Base-by-base conservation (phyloP, 1,284 basidiomycete species). In the Paramarasmius palmivorus region DNA sequence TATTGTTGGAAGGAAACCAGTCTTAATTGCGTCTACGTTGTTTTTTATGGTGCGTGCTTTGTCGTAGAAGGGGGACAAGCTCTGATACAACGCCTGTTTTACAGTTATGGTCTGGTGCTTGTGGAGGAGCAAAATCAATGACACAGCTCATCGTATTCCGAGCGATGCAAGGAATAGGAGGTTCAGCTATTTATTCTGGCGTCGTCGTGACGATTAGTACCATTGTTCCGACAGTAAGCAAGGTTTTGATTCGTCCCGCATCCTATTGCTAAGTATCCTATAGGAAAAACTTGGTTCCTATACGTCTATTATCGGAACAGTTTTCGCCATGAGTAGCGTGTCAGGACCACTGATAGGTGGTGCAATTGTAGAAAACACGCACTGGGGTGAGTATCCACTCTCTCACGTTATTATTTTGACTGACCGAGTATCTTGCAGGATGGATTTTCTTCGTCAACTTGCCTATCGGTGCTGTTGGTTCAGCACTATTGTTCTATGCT, bases 391-490 rank as follows among this genome's bases (percentile, higher is more conserved):
- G 40, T 22, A 5, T 41, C 22, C 10, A 23, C 19, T 41, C 4
- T 4, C 4, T 17, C 23, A 8, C 8, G 3, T 4, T 41, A 23
- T 19, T 20, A 12, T 5, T 19, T 12, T 41, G 12, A 10, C 19
- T 23, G 14, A 19, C 23, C 2, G 23, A 10, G 9, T 23, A 2
- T 4, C 40, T 19, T 10, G 8, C 19, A 41, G 40, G 40, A 23
- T 41, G 40, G 40, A 41, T 41, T 14, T 41, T 41, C 40, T 41
- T 41, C 23, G 40, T 41, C 17, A 41, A 41, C 23, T 20, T 41
- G 19, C 40, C 40, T 22, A 20, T 41, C 19, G 40, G 40, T 19
- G 40, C 40, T 23, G 23, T 41, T 20, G 40, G n/a, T 19, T 10
- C 19, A 9, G 4, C 40, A 2, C 12, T 41, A 12, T 20, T 41